Percentiles rank a stretch among this genome's conserved stretches.
phyloP scores from a whole-genome alignment of 108 stramenopile genomes.

The Aurantiochytrium sp. region DNA sequence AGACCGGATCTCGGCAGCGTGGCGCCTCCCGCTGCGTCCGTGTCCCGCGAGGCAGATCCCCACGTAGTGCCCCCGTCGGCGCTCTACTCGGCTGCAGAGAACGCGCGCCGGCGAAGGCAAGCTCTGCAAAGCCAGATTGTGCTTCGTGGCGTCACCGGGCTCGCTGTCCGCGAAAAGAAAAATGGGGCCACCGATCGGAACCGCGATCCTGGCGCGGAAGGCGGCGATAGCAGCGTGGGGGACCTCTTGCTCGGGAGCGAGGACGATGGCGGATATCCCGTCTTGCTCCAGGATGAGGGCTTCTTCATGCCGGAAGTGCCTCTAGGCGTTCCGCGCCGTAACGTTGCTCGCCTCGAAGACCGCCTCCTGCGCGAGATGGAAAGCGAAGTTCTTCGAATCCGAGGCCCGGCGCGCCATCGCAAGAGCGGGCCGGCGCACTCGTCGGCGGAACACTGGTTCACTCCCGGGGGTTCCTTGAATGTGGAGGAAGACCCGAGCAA shows the following conservation, averaged over 20 bases:
- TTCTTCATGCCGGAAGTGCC: not conserved
- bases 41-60: not conserved
- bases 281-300: not conserved
- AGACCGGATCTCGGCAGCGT: not conserved
- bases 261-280: not conserved
- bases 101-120: not conserved
- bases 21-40: not conserved
- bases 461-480: not conserved
- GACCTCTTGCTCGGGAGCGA: not conserved
- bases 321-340: not conserved
- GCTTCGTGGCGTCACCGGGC: not conserved
- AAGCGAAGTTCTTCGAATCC: not conserved
- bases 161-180: not conserved
- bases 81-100: not conserved
- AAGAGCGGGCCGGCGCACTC: not conserved
- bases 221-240: too few relatives aligned
- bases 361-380: constrained; percentile 22
- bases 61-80: not conserved
- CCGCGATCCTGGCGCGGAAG: not conserved
- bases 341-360: not conserved
- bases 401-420: not conserved
- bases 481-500: constrained; percentile 22
- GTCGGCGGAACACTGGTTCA: not conserved
- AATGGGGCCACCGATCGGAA: too few relatives aligned
- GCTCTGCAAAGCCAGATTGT: not conserved